These are phyloP conservation scores for Ceratobasidium sp. DNA, from an alignment of 1,284 basidiomycete species.

Conservation along the genomic window DNA sequence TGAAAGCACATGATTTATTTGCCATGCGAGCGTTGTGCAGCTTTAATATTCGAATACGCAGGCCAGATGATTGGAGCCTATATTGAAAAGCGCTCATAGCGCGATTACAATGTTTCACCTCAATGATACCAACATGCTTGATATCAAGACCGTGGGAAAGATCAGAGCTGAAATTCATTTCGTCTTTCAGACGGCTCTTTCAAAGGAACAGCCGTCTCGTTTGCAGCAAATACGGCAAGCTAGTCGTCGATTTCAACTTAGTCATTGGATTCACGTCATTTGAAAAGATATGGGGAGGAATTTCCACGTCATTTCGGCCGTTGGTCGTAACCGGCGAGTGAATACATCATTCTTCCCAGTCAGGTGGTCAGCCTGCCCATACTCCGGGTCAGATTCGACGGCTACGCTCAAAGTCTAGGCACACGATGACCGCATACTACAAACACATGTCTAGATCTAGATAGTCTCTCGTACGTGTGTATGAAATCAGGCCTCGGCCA, in stretches of 20 bases:
- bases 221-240: neutral
- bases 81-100: neutral
- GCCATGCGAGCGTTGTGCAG: neutral
- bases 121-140: neutral
- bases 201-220: too few relatives aligned
- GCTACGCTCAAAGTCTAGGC: neutral
- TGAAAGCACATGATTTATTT: neutral
- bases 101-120: neutral
- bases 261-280: neutral
- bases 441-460: neutral
- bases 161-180: neutral
- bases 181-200: too few relatives aligned
- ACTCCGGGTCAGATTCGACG: neutral
- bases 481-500: neutral
- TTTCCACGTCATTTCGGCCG: neutral
- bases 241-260: neutral
- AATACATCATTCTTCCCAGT: neutral
- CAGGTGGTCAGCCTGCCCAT: neutral
- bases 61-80: neutral
- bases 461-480: neutral
- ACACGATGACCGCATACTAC: neutral
- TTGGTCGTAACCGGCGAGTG: neutral
- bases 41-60: neutral
- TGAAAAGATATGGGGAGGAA: neutral
- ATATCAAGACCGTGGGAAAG: neutral